Percentiles rank a stretch among this genome's conserved stretches.
phyloP scores from a whole-genome alignment of 2,329 filamentous ascomycete genomes.

The Hypoxylon sp. region DNA sequence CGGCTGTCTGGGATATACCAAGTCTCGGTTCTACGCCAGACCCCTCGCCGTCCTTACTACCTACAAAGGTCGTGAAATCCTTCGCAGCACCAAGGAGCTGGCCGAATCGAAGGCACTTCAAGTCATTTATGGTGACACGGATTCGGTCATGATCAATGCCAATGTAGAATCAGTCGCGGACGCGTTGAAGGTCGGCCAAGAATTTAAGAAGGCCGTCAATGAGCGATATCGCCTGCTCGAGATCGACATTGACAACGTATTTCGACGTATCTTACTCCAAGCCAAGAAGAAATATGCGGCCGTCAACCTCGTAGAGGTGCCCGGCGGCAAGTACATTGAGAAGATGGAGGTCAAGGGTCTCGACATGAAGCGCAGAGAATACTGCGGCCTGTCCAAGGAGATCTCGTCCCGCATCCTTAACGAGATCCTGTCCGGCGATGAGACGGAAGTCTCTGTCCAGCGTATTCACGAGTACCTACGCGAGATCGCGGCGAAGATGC shows the following conservation, averaged over 20 bases:
- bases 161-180: conserved; percentile 94
- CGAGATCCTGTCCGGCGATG: conserved; percentile 93
- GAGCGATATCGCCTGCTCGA: conserved; percentile 92
- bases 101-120: conserved; percentile 91
- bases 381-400: conserved; percentile 94
- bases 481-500: conserved; percentile 87
- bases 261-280: conserved; percentile 90
- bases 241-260: conserved; percentile 98
- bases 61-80: conserved; percentile 96
- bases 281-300: conserved; percentile 99
- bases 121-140: conserved; percentile 98
- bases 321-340: conserved; percentile 87
- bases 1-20: conserved; percentile 95
- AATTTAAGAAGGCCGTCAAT: conserved; percentile 96
- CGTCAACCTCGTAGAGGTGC: conserved; percentile 87
- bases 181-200: conserved; percentile 88
- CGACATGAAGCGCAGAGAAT: conserved; percentile 97
- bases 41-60: conserved; percentile 96
- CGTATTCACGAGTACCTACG: conserved; percentile 94
- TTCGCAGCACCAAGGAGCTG: conserved; percentile 93
- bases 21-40: conserved; percentile 95
- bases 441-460: conserved; percentile 86
- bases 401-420: conserved; percentile 91
- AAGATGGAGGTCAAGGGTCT: conserved; percentile 98
- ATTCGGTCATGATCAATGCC: conserved; percentile 99